Base-by-base conservation (phyloP, 345 rosid species). In the Eucalyptus tenuipes region DNA sequence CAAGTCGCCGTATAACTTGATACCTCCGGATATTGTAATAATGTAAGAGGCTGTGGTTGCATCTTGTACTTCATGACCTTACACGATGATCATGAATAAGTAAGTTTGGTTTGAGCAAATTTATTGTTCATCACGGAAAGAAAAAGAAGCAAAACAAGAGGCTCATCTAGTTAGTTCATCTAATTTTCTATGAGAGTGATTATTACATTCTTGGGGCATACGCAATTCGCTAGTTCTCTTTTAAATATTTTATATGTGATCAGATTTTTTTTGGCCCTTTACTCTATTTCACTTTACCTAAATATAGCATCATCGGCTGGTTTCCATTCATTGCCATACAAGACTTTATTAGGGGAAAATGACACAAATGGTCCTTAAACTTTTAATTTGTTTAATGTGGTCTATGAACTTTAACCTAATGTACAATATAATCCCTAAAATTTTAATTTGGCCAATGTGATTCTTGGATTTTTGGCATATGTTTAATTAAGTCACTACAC, bases 401-500 rank as follows among this genome's bases (percentile, higher is more conserved):
- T 52, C 1, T 18, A 55, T 2, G 6, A 55, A 55, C 13, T 55
- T 55, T 55, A 3, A 25, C 61, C 61, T 55, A 55, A 55, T 4
- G 29, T 24, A 10, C 6, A 55, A 25, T 25, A 3, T 55, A 25
- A 1, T 55, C 5, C 6, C 5, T 55, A 55, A 10, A 55, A 1
- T 55, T 55, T 24, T 55, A 55, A 55, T 55, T 55, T 55, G 29
- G 4, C 2, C 29, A 55, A 22, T 24, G 1, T 55, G 13, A 55
- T 55, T 24, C 5, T 24, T 55, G 29, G 0, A 20, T 20, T 55
- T 2, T 55, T 55, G 1, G 0, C 9, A 55, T 2, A 24, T 55
- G 29, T 55, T 24, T 55, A 55, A 55, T 55, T 55, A 22, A 55
- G 11, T 55, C 3, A 13, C 27, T 55, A 1, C 27, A 55, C 5